A percentile compares a stretch with the other conserved stretches of the same genome.
Evolutionary conservation across 2,329 filamentous ascomycete species (phyloP).

Genomic region (Fusarium musae): DNA sequence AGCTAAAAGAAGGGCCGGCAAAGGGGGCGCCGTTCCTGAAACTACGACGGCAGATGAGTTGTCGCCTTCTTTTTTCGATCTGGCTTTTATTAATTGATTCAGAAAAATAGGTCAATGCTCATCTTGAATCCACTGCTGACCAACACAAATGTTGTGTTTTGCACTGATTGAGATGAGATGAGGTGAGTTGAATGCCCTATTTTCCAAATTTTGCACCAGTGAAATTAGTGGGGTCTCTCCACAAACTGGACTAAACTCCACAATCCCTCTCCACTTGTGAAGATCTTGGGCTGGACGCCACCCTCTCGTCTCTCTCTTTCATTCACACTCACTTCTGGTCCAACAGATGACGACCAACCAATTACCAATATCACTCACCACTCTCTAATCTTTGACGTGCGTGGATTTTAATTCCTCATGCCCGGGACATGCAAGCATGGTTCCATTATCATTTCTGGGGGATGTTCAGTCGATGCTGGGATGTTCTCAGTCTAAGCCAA

Average conservation of each 20-base stretch:
- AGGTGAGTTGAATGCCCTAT: neutral
- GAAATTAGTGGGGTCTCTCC: slow-evolving; percentile 6
- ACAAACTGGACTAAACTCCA: slow-evolving; percentile 24
- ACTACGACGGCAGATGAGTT: slow-evolving; percentile 10
- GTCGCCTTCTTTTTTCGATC: slow-evolving; percentile 1
- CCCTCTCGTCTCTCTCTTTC: neutral
- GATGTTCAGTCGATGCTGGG: neutral
- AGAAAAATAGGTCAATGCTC: neutral
- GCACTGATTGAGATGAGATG: neutral
- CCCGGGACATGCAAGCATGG: neutral
- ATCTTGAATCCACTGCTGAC: neutral
- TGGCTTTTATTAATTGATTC: slow-evolving; percentile 2
- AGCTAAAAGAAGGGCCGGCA: slow-evolving; percentile 3
- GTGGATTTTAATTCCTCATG: neutral
- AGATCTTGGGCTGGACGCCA: slow-evolving; percentile 1
- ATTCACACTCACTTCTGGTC: neutral
- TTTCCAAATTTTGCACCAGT: neutral
- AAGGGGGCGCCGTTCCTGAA: slow-evolving; percentile 23
- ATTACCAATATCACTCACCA: neutral
- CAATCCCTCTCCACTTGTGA: neutral
- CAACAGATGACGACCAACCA: neutral
- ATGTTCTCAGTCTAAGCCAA: neutral
- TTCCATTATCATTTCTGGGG: neutral
- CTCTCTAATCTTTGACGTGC: neutral
- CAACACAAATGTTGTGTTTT: slow-evolving; percentile 6